Conservation (phyloP, 768 basidiomycete genomes). For the Dentipellis sp. region DNA sequence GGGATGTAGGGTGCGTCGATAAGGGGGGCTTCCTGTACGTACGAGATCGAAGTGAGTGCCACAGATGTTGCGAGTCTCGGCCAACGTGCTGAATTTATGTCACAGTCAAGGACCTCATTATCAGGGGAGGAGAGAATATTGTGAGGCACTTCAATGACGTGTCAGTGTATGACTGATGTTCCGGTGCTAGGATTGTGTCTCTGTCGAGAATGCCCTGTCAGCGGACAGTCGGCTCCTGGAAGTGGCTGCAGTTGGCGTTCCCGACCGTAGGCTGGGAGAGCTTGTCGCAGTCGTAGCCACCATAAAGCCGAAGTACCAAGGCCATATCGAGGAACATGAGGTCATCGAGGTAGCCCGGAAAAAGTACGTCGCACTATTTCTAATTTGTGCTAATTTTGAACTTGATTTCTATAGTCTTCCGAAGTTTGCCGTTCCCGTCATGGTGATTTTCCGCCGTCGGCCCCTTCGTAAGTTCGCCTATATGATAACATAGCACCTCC, state of each 20-base stretch:
- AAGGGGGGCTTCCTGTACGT: conserved; percentile 27
- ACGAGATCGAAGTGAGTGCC: conserved; percentile 20
- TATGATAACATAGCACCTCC: background rate
- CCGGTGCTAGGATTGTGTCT: conserved; percentile 39
- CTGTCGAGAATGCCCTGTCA: conserved; percentile 55
- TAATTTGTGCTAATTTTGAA: background rate
- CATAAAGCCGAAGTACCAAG: conserved; percentile 34
- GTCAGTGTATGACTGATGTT: background rate
- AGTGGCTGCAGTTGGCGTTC: conserved; percentile 51
- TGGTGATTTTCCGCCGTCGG: conserved; percentile 39
- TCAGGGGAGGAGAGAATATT: conserved; percentile 57
- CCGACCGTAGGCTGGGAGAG: conserved; percentile 51
- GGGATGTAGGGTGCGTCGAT: conserved; percentile 26
- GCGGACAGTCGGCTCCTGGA: conserved; percentile 43
- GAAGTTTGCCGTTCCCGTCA: conserved; percentile 50
- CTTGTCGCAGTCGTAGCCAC: conserved; percentile 49
- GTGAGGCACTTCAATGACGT: conserved; percentile 24
- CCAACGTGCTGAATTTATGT: background rate
- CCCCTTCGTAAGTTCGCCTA: conserved; percentile 31
- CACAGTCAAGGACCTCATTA: conserved; percentile 53
- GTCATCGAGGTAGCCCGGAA: conserved; percentile 35
- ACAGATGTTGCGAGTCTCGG: too few relatives aligned
- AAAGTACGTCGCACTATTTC: conserved; percentile 22
- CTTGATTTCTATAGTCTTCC: conserved; percentile 29
- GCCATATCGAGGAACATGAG: conserved; percentile 38